Conservation (phyloP, 352 stramenopile species). For the Phytophthora gonapodyides region DNA sequence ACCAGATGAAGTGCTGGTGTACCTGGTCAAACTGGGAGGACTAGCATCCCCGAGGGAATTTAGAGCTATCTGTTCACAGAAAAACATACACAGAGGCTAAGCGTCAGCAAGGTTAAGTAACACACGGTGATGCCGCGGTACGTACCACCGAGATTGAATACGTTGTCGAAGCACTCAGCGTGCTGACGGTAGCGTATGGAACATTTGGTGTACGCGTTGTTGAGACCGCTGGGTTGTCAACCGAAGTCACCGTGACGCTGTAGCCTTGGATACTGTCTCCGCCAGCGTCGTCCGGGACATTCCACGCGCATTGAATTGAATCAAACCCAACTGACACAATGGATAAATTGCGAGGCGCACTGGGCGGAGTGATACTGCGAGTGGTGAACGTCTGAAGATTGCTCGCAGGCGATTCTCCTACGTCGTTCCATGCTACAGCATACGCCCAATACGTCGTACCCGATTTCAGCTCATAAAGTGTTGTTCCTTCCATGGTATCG, state of each 20-base stretch:
- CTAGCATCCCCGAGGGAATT: conserved; percentile 28
- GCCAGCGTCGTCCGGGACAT: conserved; percentile 38
- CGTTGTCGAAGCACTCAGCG: conserved; percentile 17
- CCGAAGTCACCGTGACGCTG: conserved; percentile 19
- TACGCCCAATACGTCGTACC: conserved; percentile 51
- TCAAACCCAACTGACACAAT: conserved; percentile 40
- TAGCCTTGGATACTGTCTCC: conserved; percentile 46
- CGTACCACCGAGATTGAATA: conserved; percentile 59
- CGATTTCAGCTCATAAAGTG: conserved; percentile 32
- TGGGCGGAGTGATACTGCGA: conserved; percentile 29
- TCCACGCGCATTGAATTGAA: conserved; percentile 43
- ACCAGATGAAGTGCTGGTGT: conserved; percentile 33
- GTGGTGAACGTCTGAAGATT: conserved; percentile 29
- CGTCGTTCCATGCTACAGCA: conserved; percentile 39
- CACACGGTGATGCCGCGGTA: neutral
- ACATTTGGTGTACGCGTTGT: neutral
- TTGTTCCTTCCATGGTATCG: conserved; percentile 31
- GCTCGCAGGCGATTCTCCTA: conserved; percentile 42
- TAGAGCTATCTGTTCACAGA: conserved; percentile 9
- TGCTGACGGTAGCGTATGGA: conserved; percentile 3
- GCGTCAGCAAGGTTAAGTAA: conserved; percentile 11
- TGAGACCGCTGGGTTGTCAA: conserved; percentile 11
- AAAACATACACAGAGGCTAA: neutral
- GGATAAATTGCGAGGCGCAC: conserved; percentile 31
- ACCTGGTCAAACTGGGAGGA: conserved; percentile 24